Base-by-base conservation (phyloP, 2,329 filamentous ascomycete species). In the Graphilbum fragrans region DNA sequence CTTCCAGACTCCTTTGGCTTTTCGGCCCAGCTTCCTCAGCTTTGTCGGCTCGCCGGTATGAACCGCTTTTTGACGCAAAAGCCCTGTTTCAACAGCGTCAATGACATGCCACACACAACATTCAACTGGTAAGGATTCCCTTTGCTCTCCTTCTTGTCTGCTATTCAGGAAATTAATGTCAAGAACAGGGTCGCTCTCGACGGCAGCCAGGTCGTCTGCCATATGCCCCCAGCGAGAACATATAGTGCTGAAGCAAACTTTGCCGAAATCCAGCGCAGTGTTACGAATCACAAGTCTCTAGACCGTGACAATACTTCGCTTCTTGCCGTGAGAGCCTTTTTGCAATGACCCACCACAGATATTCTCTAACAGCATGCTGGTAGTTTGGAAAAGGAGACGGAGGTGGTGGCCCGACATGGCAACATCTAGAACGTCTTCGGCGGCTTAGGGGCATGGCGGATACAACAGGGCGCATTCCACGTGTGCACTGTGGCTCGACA, bases 21-120 rank as follows among this genome's bases (percentile, higher is more conserved):
- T 63, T 95, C 88, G 0, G 83, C 82, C 38, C 92, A 98, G 61
- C 73, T 98, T 34, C 92, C 92, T 11, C 92, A 98, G 56, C 69
- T 98, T 34, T 96, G 87, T 57, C 82, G 90, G 4, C 67, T 95
- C 21, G 84, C 92, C n/a, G 90, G 87, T 17, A 96, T 98, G 92
- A 84, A 77, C 44, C 78, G 90, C 27, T 98, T 98, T 68, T 82
- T 98, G 55, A 98, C 92, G 0, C 92, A 98, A 61, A 98, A 98
- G 66, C 70, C 98, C 45, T 95, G 90, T 67, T 98, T 92, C 92
- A 96, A 96, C 67, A 96, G 96, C 59, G 96, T 96, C 72, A 96
- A 96, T 65, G 94, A 84, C 56, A 96, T 96, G 64, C 92, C 92
- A 0, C 92, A 96, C 57, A 96, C 92, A 6, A 96, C 92, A 0